phyloP scores from a whole-genome alignment of 441 rosid species.

The Sinapis alba region DNA sequence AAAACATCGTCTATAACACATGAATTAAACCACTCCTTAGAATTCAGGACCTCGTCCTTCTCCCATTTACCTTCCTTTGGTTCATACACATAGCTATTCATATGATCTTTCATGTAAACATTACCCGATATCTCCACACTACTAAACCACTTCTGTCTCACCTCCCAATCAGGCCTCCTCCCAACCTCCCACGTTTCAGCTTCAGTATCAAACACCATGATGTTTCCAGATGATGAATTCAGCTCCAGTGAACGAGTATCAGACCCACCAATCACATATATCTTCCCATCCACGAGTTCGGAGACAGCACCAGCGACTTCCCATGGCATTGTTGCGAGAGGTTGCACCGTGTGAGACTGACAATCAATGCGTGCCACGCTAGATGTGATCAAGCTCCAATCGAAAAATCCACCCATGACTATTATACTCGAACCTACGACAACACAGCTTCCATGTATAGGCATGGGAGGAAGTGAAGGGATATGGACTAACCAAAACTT shows the following conservation, averaged over 20 bases:
- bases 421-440: not conserved
- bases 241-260: not conserved
- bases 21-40: too few relatives aligned
- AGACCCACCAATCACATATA: slow-evolving; percentile 21
- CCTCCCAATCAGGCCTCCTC: too few relatives aligned
- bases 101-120: slow-evolving; percentile 5
- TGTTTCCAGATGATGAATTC: not conserved
- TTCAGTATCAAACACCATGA: slow-evolving; percentile 5
- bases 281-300: not conserved
- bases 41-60: too few relatives aligned
- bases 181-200: too few relatives aligned
- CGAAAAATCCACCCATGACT: slow-evolving; percentile 10
- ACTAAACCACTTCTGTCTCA: too few relatives aligned
- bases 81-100: slow-evolving; percentile 1
- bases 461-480: slow-evolving; percentile 23
- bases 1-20: too few relatives aligned
- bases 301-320: slow-evolving; percentile 1
- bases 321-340: not conserved
- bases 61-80: not conserved
- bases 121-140: slow-evolving; percentile 8
- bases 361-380: not conserved
- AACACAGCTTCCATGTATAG: slow-evolving; percentile 8
- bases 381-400: not conserved
- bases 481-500: slow-evolving; percentile 16
- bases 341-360: not conserved